Percentiles rank a stretch among this genome's conserved stretches.
phyloP scores from a whole-genome alignment of 1,139 yeast genomes.

The Pichia sp. region DNA sequence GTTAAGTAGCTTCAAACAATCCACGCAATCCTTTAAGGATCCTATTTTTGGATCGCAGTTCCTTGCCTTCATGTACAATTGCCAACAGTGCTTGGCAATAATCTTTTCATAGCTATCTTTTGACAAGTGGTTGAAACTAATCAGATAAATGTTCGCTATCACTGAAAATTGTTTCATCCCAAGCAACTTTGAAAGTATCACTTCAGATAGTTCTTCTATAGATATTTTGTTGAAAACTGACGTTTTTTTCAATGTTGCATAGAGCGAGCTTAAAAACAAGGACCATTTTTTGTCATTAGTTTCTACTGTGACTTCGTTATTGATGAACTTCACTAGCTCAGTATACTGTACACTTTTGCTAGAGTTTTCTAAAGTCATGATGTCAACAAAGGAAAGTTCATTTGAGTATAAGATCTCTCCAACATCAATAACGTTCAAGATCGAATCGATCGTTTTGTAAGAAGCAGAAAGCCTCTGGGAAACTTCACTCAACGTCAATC shows the following conservation, averaged over 20 bases:
- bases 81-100: slow-evolving; percentile 47
- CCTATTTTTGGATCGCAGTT: slow-evolving; percentile 49
- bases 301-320: slow-evolving; percentile 26
- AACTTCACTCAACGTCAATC: slow-evolving; percentile 3
- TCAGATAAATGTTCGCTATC: slow-evolving; percentile 27
- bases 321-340: slow-evolving; percentile 24
- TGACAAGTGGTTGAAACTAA: slow-evolving; percentile 20
- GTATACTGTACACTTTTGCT: slow-evolving; percentile 19
- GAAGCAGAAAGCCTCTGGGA: slow-evolving; percentile 3
- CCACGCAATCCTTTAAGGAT: slow-evolving; percentile 40
- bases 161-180: slow-evolving; percentile 37
- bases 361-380: slow-evolving; percentile 35
- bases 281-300: slow-evolving; percentile 35
- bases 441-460: slow-evolving; percentile 21
- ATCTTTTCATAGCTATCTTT: slow-evolving; percentile 20
- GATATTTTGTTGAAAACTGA: slow-evolving; percentile 30
- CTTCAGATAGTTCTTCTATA: slow-evolving; percentile 31
- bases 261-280: slow-evolving; percentile 34
- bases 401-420: slow-evolving; percentile 44
- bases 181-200: slow-evolving; percentile 41
- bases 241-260: slow-evolving; percentile 35
- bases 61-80: slow-evolving; percentile 45
- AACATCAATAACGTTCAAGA: slow-evolving; percentile 33
- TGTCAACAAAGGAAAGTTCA: slow-evolving; percentile 39
- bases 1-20: slow-evolving; percentile 39